Evolutionary conservation across 768 basidiomycete species (phyloP).

Genomic region (Lentinula sp.): DNA sequence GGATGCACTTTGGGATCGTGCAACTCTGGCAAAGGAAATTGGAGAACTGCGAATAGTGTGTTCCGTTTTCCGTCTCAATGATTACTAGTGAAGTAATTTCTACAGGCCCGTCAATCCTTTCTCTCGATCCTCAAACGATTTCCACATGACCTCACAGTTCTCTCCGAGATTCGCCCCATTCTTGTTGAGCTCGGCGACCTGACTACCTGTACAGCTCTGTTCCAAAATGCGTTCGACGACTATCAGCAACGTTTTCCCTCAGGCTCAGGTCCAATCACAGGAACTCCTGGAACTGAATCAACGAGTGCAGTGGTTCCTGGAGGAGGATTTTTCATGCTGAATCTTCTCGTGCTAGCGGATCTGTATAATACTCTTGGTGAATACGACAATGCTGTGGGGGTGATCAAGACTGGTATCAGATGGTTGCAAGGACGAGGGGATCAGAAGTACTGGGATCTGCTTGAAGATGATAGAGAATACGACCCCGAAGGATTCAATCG

Average conservation of each 20-base stretch:
- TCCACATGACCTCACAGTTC: slow-evolving; percentile 74
- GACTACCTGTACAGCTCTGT: slow-evolving; percentile 54
- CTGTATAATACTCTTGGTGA: slow-evolving; percentile 69
- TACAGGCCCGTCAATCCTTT: slow-evolving; percentile 56
- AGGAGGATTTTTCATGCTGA: slow-evolving; percentile 55
- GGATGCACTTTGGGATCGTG: slow-evolving; percentile 86
- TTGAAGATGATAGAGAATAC: slow-evolving; percentile 87
- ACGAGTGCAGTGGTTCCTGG: slow-evolving; percentile 27
- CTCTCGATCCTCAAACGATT: slow-evolving; percentile 66
- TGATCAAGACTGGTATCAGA: slow-evolving; percentile 69
- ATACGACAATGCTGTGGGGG: slow-evolving; percentile 59
- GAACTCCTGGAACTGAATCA: slow-evolving; percentile 7
- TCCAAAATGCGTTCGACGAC: slow-evolving; percentile 69
- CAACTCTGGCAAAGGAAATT: slow-evolving; percentile 70
- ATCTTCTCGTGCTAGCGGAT: slow-evolving; percentile 83
- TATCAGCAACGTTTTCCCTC: slow-evolving; percentile 47
- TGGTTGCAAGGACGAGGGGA: slow-evolving; percentile 86
- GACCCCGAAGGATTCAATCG: slow-evolving; percentile 28
- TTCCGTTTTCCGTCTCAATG: background rate
- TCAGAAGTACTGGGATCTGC: slow-evolving; percentile 74
- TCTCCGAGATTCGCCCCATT: slow-evolving; percentile 73
- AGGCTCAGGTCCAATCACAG: slow-evolving; percentile 26
- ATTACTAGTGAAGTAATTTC: background rate
- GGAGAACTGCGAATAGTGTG: slow-evolving; percentile 64
- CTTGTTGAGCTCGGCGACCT: slow-evolving; percentile 72